Evolutionary conservation across 306 rosid species (phyloP).

Genomic region (Erythrophleum fordii): DNA sequence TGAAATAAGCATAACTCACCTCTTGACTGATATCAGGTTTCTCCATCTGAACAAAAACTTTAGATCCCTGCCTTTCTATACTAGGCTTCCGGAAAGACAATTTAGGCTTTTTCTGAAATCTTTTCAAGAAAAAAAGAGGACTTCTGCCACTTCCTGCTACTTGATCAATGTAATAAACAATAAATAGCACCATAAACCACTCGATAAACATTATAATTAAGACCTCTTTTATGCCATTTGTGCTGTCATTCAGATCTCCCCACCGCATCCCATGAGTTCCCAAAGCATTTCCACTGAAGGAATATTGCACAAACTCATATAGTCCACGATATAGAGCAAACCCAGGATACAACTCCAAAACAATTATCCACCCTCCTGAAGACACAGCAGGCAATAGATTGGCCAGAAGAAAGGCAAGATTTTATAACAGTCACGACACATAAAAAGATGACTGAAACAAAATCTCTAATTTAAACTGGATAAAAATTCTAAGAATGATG

Average conservation of each 20-base stretch:
- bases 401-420: conserved; percentile 19
- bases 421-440: conserved; percentile 7
- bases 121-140: conserved; percentile 62
- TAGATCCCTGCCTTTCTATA: conserved; percentile 62
- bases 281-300: conserved; percentile 53
- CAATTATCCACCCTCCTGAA: conserved; percentile 70
- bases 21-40: conserved; percentile 81
- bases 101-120: conserved; percentile 52
- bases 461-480: not conserved
- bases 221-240: conserved; percentile 72
- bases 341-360: conserved; percentile 81
- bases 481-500: conserved; percentile 3
- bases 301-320: conserved; percentile 66
- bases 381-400: conserved; percentile 28
- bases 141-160: conserved; percentile 69
- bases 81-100: conserved; percentile 62
- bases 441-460: conserved; percentile 24
- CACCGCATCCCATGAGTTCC: conserved; percentile 83
- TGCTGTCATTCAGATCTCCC: conserved; percentile 65
- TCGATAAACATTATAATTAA: conserved; percentile 69
- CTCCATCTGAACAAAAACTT: conserved; percentile 73
- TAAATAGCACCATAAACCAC: conserved; percentile 64
- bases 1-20: conserved; percentile 52
- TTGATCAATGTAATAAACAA: conserved; percentile 77
- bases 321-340: conserved; percentile 80